Conservation (phyloP, 306 rosid species). For the Sicyos baderoa region DNA sequence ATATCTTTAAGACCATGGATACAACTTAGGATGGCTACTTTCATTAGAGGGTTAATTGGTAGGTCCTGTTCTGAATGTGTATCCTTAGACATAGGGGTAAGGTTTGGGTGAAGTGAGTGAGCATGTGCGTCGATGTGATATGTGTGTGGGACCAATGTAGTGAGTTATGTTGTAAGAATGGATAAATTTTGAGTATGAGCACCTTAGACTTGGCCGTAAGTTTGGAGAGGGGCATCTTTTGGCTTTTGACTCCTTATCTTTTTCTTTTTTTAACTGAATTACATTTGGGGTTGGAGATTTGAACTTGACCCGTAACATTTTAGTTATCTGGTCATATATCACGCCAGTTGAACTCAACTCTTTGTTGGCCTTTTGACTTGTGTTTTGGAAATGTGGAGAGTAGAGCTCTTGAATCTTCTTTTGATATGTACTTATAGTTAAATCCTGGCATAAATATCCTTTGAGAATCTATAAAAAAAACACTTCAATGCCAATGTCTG, state of each 20-base stretch:
- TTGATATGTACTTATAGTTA: not conserved
- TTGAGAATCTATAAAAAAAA: not conserved
- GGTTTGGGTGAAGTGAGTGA: not conserved
- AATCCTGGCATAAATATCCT: not conserved
- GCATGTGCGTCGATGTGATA: not conserved
- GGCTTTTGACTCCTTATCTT: not conserved
- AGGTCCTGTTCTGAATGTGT: not conserved
- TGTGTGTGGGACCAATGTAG: slow-evolving; percentile 5
- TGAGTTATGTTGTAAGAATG: not conserved
- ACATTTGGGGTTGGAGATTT: too few relatives aligned
- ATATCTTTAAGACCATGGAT: not conserved
- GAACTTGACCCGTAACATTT: too few relatives aligned
- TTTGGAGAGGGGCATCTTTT: not conserved
- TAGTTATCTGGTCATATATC: too few relatives aligned
- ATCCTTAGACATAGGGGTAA: not conserved
- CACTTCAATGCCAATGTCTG: not conserved
- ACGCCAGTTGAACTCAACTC: too few relatives aligned
- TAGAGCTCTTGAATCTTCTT: not conserved
- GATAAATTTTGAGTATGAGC: not conserved
- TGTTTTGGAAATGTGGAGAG: not conserved
- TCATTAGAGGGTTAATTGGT: not conserved
- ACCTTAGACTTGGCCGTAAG: not conserved
- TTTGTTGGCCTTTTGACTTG: not conserved
- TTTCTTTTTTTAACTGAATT: too few relatives aligned
- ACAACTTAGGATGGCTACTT: not conserved